phyloP scores from a whole-genome alignment of 192 early-diverging fungal species.

The Backusella psychrophila region DNA sequence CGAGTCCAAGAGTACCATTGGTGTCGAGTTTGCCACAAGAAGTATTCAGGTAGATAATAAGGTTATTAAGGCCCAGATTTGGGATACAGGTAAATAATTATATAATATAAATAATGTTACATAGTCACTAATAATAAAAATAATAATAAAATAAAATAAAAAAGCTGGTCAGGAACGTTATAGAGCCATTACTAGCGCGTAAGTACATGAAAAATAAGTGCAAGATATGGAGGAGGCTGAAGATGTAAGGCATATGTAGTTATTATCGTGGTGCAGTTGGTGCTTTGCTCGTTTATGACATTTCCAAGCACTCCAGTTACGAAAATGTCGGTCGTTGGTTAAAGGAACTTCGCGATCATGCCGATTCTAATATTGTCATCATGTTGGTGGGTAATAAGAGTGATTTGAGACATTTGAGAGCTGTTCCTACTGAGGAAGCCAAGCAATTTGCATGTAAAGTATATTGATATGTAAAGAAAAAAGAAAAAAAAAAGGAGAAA shows the following conservation, averaged over 20 bases:
- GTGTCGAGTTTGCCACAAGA: conserved; percentile 97
- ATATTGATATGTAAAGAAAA: neutral
- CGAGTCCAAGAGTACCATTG: conserved; percentile 98
- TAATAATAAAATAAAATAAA: neutral
- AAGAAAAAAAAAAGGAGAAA: neutral
- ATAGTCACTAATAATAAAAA: too few species aligned
- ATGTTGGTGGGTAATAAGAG: conserved; percentile 99
- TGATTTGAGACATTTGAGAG: conserved; percentile 93
- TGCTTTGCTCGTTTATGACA: conserved; percentile 96
- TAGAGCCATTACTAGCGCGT: conserved; percentile 78
- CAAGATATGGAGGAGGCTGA: neutral
- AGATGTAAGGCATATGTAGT: conserved; percentile 35
- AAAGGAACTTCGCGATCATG: conserved; percentile 97
- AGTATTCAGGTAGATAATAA: conserved; percentile 96
- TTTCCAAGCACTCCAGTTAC: conserved; percentile 94
- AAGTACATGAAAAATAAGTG: conserved; percentile 13
- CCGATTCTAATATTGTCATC: conserved; percentile 97
- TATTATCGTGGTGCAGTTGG: conserved; percentile 98
- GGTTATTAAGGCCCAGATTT: conserved; percentile 99
- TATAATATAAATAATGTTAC: neutral
- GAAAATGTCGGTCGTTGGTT: conserved; percentile 97
- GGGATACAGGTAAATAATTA: conserved; percentile 86
- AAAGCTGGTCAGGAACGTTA: conserved; percentile 74
- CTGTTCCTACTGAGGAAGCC: conserved; percentile 97
- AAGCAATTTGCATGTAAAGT: conserved; percentile 89